Evolutionary conservation across 139 green algal genomes (phyloP).

Genomic region (Penium margaritaceum): DNA sequence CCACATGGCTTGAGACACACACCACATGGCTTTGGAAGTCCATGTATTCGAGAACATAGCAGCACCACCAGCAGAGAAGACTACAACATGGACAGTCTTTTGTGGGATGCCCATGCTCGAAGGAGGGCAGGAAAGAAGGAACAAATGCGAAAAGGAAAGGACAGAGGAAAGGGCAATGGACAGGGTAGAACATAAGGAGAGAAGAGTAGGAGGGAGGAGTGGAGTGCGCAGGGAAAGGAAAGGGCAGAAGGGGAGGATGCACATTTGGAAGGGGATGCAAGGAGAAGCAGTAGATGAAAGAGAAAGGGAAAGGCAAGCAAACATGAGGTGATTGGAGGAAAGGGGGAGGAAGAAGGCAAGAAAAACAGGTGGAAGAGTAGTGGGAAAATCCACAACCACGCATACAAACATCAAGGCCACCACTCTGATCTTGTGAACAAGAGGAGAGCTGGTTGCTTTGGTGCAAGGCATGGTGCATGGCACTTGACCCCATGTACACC

Average conservation of each 20-base stretch:
- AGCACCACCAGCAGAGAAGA: no score
- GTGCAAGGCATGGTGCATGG: no score
- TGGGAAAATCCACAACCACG: not conserved
- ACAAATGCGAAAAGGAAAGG: not conserved
- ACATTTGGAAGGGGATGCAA: not conserved
- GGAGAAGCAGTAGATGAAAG: not conserved
- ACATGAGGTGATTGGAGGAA: not conserved
- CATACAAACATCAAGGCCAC: no score
- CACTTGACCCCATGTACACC: no score
- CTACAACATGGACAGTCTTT: no score
- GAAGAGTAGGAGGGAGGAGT: constrained; percentile 17
- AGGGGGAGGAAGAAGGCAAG: not conserved
- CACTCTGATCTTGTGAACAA: no score
- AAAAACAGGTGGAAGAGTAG: not conserved
- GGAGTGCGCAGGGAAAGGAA: not conserved
- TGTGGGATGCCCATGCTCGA: no score
- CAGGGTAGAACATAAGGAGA: not conserved
- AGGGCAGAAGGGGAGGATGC: no score
- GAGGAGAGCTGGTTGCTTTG: no score
- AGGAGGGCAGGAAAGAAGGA: not conserved
- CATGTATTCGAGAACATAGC: constrained; percentile 25
- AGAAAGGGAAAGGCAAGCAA: not conserved
- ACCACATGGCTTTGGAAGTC: no score
- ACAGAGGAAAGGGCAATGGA: not conserved
- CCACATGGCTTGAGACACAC: no score